Evolutionary conservation across 2,329 filamentous ascomycete species (phyloP).

Genomic region (Allantophomopsis lycopodina): DNA sequence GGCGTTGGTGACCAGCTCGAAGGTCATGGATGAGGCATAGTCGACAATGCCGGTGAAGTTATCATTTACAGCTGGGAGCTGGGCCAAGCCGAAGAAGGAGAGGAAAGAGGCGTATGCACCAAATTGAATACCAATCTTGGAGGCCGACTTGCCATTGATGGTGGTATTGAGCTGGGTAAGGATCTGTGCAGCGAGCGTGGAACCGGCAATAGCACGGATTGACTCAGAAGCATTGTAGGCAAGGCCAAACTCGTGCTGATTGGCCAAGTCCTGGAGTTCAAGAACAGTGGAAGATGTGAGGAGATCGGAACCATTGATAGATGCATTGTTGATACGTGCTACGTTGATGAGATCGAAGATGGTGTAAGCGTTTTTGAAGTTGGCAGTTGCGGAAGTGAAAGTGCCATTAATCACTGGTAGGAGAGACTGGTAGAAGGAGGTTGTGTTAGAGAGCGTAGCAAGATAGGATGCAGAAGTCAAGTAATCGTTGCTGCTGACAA

Average conservation of each 20-base stretch:
- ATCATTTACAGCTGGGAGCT: constrained; percentile 32
- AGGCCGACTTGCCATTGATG: constrained; percentile 27
- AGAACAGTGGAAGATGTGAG: constrained; percentile 44
- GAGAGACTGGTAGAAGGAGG: constrained; percentile 42
- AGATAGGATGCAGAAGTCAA: constrained; percentile 32
- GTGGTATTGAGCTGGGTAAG: constrained; percentile 36
- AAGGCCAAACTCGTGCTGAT: constrained; percentile 68
- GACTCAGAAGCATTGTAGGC: constrained; percentile 68
- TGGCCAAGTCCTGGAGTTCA: constrained; percentile 60
- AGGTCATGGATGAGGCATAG: constrained; percentile 70
- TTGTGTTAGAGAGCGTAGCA: constrained; percentile 31
- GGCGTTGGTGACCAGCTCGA: constrained; percentile 55
- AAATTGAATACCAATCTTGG: constrained; percentile 38
- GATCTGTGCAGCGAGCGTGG: constrained; percentile 41
- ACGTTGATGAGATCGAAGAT: constrained; percentile 50
- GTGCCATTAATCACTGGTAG: constrained; percentile 40
- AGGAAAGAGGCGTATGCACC: constrained; percentile 48
- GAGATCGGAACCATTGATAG: constrained; percentile 42
- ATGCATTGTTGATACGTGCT: constrained; percentile 42
- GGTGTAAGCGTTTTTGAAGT: constrained; percentile 46
- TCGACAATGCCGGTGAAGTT: constrained; percentile 69
- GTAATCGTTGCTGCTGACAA: constrained; percentile 40
- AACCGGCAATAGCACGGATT: constrained; percentile 41
- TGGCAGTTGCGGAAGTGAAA: constrained; percentile 29
- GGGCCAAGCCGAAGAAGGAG: constrained; percentile 46